A percentile compares a stretch with the other conserved stretches of the same genome.
Conservation (phyloP, 148 eudicot genomes). For the Nepenthes mirabilis region DNA sequence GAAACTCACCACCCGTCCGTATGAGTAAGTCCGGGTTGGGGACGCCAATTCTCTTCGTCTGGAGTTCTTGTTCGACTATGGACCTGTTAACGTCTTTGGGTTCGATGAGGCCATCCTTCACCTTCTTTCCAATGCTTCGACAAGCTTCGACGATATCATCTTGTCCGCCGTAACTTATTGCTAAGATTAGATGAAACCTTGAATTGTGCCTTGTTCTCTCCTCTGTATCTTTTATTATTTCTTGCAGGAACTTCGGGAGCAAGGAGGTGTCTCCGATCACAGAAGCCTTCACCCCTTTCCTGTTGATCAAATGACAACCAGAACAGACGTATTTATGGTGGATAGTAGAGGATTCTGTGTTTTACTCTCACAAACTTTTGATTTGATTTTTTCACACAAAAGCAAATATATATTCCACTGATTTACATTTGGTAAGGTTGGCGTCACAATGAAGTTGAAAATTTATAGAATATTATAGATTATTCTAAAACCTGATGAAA, state of each 20-base stretch:
- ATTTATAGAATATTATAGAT: too few relatives aligned
- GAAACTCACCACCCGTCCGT: slow-evolving; percentile 26
- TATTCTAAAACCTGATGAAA: too few relatives aligned
- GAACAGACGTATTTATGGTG: too few relatives aligned
- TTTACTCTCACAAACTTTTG: too few relatives aligned
- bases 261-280: slow-evolving; percentile 18
- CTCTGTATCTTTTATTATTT: slow-evolving; percentile 8
- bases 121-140: slow-evolving; percentile 22
- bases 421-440: too few relatives aligned
- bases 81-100: slow-evolving; percentile 16
- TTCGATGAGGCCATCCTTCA: slow-evolving; percentile 17
- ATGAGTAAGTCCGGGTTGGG: slow-evolving; percentile 33
- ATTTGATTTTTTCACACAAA: too few relatives aligned
- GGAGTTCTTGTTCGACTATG: slow-evolving; percentile 22
- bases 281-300: slow-evolving; percentile 12
- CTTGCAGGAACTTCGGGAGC: slow-evolving; percentile 15
- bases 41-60: slow-evolving; percentile 13
- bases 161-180: slow-evolving; percentile 8
- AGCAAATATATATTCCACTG: too few relatives aligned
- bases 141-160: slow-evolving; percentile 28
- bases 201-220: slow-evolving; percentile 3
- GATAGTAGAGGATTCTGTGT: too few relatives aligned
- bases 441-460: too few relatives aligned
- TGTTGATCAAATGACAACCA: slow-evolving; percentile 3
- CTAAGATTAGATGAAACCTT: neutral